phyloP scores from a whole-genome alignment of 805 yeast genomes.

The Saccharomycopsis sp. region DNA sequence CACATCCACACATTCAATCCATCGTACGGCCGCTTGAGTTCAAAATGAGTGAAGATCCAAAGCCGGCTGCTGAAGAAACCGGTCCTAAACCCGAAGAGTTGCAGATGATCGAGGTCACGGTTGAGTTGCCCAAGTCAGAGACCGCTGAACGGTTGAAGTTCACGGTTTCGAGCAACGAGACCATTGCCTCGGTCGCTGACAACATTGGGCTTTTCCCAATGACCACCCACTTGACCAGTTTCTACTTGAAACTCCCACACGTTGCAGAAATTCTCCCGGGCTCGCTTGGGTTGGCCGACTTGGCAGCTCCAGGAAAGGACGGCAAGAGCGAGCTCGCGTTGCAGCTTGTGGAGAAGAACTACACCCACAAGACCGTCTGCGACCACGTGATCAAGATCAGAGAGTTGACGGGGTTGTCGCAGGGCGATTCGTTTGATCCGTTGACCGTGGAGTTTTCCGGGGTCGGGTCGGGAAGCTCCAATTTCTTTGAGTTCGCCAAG shows the following conservation, averaged over 20 bases:
- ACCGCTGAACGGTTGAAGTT: not conserved
- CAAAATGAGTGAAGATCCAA: not conserved
- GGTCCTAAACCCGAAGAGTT: not conserved
- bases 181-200: slow-evolving; percentile 51
- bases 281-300: slow-evolving; percentile 26
- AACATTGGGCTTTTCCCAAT: slow-evolving; percentile 50
- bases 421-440: slow-evolving; percentile 38
- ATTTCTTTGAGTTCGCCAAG: slow-evolving; percentile 5
- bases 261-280: slow-evolving; percentile 31
- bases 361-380: slow-evolving; percentile 53
- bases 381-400: slow-evolving; percentile 60
- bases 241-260: slow-evolving; percentile 37
- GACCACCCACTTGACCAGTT: slow-evolving; percentile 57
- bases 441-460: slow-evolving; percentile 22
- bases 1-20: not conserved
- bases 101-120: slow-evolving; percentile 4
- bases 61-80: not conserved
- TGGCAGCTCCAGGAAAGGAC: slow-evolving; percentile 21
- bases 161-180: slow-evolving; percentile 31
- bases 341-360: slow-evolving; percentile 41
- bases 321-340: slow-evolving; percentile 30
- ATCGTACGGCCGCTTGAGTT: not conserved
- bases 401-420: slow-evolving; percentile 49
- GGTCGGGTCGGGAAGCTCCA: slow-evolving; percentile 12
- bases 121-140: slow-evolving; percentile 5